Conservation (phyloP, 2,329 filamentous ascomycete genomes). For the Pestalotiopsis sp. region DNA sequence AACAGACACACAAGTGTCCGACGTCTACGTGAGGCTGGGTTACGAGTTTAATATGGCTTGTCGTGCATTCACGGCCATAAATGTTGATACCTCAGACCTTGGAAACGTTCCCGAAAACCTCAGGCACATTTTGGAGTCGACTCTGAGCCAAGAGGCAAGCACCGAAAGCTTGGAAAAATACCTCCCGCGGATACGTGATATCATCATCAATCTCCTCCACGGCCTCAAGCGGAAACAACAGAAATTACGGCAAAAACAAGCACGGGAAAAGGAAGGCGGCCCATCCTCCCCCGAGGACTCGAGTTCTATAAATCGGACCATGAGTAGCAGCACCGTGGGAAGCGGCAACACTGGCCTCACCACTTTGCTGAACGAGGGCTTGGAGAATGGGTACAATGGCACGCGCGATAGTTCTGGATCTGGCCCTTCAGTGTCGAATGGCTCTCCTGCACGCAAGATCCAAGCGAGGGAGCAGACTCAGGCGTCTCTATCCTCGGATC, state of each 20-base stretch:
- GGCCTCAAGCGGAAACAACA: constrained; percentile 97
- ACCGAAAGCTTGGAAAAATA: constrained; percentile 93
- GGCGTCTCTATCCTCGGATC: constrained; percentile 56
- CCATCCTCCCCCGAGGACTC: constrained; percentile 35
- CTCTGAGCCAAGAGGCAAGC: constrained; percentile 93
- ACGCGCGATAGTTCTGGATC: constrained; percentile 34
- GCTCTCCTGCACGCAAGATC: constrained; percentile 53
- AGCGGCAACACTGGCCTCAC: constrained; percentile 63
- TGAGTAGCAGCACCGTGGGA: constrained; percentile 61
- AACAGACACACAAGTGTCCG: constrained; percentile 92
- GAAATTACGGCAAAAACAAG: constrained; percentile 70
- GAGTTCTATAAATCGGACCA: constrained; percentile 50
- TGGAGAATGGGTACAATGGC: constrained; percentile 55
- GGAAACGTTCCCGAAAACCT: constrained; percentile 93
- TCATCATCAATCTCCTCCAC: constrained; percentile 96
- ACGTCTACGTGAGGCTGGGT: constrained; percentile 94
- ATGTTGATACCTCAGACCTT: constrained; percentile 91
- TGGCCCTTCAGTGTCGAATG: constrained; percentile 30
- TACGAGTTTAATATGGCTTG: constrained; percentile 99
- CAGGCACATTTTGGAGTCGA: constrained; percentile 90
- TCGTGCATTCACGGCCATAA: constrained; percentile 93
- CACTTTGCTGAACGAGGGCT: constrained; percentile 61
- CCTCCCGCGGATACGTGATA: constrained; percentile 91
- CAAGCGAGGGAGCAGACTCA: constrained; percentile 56
- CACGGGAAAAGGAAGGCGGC: constrained; percentile 57